Base-by-base conservation (phyloP, 768 basidiomycete species). In the Saitozyma sp. region DNA sequence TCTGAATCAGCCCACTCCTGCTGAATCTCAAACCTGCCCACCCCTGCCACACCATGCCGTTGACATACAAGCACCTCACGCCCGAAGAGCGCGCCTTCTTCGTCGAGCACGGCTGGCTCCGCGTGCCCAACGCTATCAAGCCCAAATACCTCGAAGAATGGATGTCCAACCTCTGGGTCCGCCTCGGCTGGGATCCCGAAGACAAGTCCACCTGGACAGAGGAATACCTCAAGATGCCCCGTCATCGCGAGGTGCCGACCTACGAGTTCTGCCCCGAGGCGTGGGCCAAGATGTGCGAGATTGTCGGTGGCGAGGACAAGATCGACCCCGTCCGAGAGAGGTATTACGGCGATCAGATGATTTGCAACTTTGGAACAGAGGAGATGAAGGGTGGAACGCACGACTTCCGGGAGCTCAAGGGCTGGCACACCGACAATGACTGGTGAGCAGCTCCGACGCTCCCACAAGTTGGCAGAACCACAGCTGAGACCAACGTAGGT, bases 281-380 rank as follows among this genome's bases (percentile, higher is more conserved):
- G 2, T 71, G 66, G 66, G 59, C 58, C 42, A 64, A 65, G 48
- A 71, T 69, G 64, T 59, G 58, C 58, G 70, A 71, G 56, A 65
- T 71, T 41, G 64, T 68, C 40, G 70, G 70, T 16, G 70, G 70
- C 14, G 62, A 63, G 38, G 70, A 71, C 9, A 58, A 56, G 46
- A 65, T 69, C 50, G 67, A 68, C 50, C 64, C 67, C 2, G 61
- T 61, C 14, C 50, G 69, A 13, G 69, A 70, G 56, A 39, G 66
- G 51, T 67, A 67, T 56, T 61, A 65, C 54, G 70, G 70, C 2
- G 70, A 71, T 41, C 64, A 68, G 42, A 68, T 68, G 48, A 71
- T 71, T 58, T 49, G 63, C 59, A 71, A 71, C 54, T 64, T 68
- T 61, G 70, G 70, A 17, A 58, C 17, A 3, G 70, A 66, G 20